These are phyloP conservation scores for Puccinia horiana DNA, from an alignment of 1,284 basidiomycete genomes.

Conservation along the genomic window DNA sequence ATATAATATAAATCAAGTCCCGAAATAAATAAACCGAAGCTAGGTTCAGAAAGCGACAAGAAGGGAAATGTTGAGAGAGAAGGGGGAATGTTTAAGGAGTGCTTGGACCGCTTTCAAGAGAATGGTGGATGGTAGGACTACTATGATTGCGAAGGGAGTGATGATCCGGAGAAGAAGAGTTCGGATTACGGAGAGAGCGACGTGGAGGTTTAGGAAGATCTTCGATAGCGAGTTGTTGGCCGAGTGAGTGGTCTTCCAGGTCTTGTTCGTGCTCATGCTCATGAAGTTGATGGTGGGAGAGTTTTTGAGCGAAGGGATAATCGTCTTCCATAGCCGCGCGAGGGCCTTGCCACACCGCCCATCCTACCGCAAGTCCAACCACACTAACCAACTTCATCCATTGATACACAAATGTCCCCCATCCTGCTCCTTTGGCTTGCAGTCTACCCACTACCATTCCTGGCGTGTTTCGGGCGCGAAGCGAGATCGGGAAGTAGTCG, in stretches of 20 bases:
- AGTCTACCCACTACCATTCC: constrained; percentile 32
- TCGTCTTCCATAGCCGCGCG: constrained; percentile 22
- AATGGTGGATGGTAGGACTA: no score
- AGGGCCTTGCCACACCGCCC: constrained; percentile 50
- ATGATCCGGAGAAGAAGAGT: no score
- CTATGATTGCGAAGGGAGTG: no score
- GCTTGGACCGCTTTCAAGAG: no score
- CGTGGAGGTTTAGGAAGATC: background rate
- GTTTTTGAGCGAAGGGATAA: background rate
- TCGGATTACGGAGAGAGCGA: background rate
- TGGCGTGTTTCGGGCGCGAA: constrained; percentile 23
- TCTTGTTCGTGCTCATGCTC: background rate
- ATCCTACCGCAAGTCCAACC: constrained; percentile 42
- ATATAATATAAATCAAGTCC: no score
- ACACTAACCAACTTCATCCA: constrained; percentile 48
- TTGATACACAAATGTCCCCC: constrained; percentile 47
- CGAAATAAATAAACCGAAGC: no score
- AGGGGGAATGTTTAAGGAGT: no score
- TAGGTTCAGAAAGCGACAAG: no score
- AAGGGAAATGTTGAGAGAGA: no score
- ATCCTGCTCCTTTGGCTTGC: constrained; percentile 39
- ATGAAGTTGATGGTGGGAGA: background rate
- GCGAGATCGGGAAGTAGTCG: constrained; percentile 41
- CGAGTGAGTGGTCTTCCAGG: background rate
- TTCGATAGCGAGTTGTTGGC: background rate